phyloP scores from a whole-genome alignment of 768 basidiomycete species.

The Boletus reticuloceps region DNA sequence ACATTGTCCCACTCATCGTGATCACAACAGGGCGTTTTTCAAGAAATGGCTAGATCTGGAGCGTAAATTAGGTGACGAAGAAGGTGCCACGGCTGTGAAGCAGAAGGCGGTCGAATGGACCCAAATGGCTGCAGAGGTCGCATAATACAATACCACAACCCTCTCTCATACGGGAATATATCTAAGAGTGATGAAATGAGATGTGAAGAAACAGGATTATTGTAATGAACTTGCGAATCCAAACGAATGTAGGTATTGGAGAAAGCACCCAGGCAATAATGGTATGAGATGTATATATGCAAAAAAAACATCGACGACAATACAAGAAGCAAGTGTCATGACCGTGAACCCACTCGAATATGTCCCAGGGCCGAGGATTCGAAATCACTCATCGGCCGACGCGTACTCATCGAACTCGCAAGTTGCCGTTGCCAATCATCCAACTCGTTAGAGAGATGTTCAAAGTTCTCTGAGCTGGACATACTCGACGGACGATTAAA shows the following conservation, averaged over 20 bases:
- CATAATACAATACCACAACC: conserved; percentile 14
- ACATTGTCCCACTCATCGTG: conserved; percentile 6
- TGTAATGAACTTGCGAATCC: conserved; percentile 44
- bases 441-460: conserved; percentile 75
- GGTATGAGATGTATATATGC: conserved; percentile 37
- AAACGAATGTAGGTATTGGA: conserved; percentile 51
- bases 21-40: conserved; percentile 73
- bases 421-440: conserved; percentile 87
- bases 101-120: conserved; percentile 92
- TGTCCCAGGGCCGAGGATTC: conserved; percentile 55
- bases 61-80: conserved; percentile 80
- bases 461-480: conserved; percentile 84
- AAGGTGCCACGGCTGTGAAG: conserved; percentile 79
- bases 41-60: conserved; percentile 97
- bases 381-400: conserved; percentile 70
- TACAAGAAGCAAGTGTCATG: conserved; percentile 32
- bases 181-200: conserved; percentile 32
- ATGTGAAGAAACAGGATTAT: conserved; percentile 34
- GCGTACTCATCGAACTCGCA: conserved; percentile 72
- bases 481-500: conserved; percentile 71
- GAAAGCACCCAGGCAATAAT: conserved; percentile 37
- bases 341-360: conserved; percentile 60
- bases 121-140: conserved; percentile 45
- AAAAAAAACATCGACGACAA: conserved; percentile 16
- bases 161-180: conserved; percentile 34